A percentile compares a stretch with the other conserved stretches of the same genome.
Evolutionary conservation across 257 asterid species (phyloP).

Genomic region (Coffea eugenioides): DNA sequence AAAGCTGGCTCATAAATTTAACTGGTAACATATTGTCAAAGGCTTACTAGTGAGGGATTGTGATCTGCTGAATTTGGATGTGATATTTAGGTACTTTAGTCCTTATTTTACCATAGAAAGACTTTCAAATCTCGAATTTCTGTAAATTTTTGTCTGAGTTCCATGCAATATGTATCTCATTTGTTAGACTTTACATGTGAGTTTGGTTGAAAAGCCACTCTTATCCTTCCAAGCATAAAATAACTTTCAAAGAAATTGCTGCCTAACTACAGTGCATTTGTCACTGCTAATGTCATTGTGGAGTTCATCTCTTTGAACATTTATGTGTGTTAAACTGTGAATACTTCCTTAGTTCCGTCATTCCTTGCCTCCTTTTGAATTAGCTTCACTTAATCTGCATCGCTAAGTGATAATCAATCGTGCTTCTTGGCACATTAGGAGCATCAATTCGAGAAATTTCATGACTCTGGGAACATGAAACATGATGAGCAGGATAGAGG

Average conservation of each 20-base stretch:
- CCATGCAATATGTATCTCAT: neutral
- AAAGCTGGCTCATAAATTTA: no score
- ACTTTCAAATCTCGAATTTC: no score
- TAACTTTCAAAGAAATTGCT: no score
- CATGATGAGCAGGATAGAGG: constrained; percentile 3
- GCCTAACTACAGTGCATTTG: neutral
- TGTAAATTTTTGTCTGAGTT: no score
- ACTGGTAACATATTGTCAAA: no score
- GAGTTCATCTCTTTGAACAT: neutral
- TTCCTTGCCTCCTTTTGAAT: neutral
- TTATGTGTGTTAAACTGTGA: neutral
- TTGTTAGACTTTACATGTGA: no score
- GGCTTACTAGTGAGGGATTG: no score
- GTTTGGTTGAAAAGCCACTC: neutral
- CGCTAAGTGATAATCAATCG: neutral
- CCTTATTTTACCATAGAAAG: no score
- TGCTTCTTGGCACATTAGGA: neutral
- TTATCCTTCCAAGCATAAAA: neutral
- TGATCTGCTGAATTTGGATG: no score
- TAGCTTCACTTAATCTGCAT: neutral
- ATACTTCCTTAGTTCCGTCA: neutral
- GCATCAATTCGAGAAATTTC: neutral
- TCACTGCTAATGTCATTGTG: neutral
- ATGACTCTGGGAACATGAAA: no score
- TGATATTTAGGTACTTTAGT: no score